A percentile compares a stretch with the other conserved stretches of the same genome.
Evolutionary conservation across 108 stramenopile genomes (phyloP).

Genomic region (Cyclotella sp.): DNA sequence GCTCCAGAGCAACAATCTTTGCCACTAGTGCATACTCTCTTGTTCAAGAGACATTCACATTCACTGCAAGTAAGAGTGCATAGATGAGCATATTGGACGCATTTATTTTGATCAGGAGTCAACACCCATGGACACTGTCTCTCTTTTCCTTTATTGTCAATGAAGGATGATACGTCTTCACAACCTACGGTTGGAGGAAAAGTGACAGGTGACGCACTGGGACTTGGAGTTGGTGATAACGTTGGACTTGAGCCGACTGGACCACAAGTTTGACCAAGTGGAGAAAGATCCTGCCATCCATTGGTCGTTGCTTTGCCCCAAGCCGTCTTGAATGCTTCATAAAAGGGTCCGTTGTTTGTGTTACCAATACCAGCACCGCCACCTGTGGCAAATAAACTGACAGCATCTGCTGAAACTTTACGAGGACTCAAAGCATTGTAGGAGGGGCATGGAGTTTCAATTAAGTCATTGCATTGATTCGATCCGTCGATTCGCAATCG

Average conservation of each 20-base stretch:
- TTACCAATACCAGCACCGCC: neutral
- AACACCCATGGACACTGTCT: slow-evolving; percentile 24
- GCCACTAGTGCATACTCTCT: neutral
- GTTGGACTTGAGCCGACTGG: slow-evolving; percentile 10
- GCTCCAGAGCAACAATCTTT: slow-evolving; percentile 16
- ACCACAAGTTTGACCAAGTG: slow-evolving; percentile 8
- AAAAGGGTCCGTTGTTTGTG: slow-evolving; percentile 36
- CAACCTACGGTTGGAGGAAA: slow-evolving; percentile 9
- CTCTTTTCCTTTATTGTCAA: slow-evolving; percentile 5
- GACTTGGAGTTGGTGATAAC: neutral
- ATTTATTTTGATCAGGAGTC: neutral
- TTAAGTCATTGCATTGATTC: slow-evolving; percentile 5
- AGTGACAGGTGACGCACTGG: neutral
- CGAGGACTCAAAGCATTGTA: neutral
- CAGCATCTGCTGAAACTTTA: slow-evolving; percentile 11
- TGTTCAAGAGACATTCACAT: slow-evolving; percentile 26
- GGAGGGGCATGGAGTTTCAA: neutral
- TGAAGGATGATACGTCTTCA: slow-evolving; percentile 5
- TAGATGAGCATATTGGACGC: slow-evolving; percentile 20
- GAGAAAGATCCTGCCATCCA: slow-evolving; percentile 14
- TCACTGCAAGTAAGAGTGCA: slow-evolving; percentile 25
- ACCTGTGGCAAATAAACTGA: slow-evolving; percentile 2
- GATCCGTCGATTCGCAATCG: too few species aligned
- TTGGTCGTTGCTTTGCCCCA: slow-evolving; percentile 36
- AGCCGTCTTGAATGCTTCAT: slow-evolving; percentile 21